Evolutionary conservation across 1,284 basidiomycete species (phyloP), one percentile per base, ranked within the genome.

Genomic region (Pholiota adiposa): DNA sequence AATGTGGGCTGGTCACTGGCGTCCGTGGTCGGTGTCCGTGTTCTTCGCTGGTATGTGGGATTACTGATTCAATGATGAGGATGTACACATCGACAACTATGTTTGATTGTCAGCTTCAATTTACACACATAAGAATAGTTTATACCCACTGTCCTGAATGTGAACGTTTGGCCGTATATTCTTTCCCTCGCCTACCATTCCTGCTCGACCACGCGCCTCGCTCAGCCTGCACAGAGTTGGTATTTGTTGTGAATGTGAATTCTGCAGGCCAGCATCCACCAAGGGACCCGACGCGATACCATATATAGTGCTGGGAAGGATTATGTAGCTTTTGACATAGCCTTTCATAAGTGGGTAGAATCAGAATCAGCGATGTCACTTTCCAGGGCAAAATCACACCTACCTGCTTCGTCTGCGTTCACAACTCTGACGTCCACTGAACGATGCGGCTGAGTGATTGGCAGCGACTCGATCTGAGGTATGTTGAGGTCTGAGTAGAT

Each of bases 301-400:
- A 53, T 79, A 84, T 41, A 85, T 79, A 0, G 77, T 80, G 8
- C 78, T 72, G 0, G 82, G 82, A 5, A 81, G 71, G 54, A 84
- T 68, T 51, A 84, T 79, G 64, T 80, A 80, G 4, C 79, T 75
- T 61, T 74, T 77, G 56, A 79, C 76, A 61, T 72, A 73, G 19
- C 69, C 69, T 72, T 50, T 48, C 36, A 21, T 19, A 11, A 18
- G 23, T 46, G 11, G 25, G 27, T 16, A 48, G 16, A 51, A 40
- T 19, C 27, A 34, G 19, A 29, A 36, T 21, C 19, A 14, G 14
- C 5, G 34, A 48, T 23, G 21, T 34, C 12, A 18, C 21, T 8
- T 29, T 46, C 31, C 4, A 51, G 38, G n/a, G 18, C 1, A 19
- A n/a, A 44, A 12, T 31, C 9, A 59, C 9, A 36, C 58, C 38